Evolutionary conservation across 1,139 yeast species (phyloP), one percentile per base, ranked within the genome.

Genomic region (Sugiyamaella novakii): DNA sequence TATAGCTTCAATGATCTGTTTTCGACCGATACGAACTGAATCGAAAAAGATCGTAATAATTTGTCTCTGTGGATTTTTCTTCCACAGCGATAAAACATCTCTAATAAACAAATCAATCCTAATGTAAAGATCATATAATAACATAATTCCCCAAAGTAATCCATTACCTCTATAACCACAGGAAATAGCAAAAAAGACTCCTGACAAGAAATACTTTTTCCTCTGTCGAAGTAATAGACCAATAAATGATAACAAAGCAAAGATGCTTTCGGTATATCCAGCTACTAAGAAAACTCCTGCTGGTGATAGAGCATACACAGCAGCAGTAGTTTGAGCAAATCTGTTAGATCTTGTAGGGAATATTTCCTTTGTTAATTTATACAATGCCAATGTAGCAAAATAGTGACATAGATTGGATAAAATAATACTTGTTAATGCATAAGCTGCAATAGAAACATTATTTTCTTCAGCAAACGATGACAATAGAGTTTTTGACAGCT

Each of bases 281-380:
- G 83, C 78, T 0, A 85, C 75, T 46, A 88, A 71, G 59, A 89
- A 92, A 3, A 88, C 76, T 0, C 96, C 96, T 1, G 89, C 92
- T 2, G 96, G 92, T 14, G 87, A 80, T 12, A 84, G 54, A 0
- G 83, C 67, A 59, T 77, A 83, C 15, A 84, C 61, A 3, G 79
- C 53, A 2, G 84, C 70, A 4, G 77, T 48, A 54, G 65, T 59
- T 53, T 63, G 59, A 18, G 79, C 77, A 49, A 70, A 51, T 19
- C 42, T 38, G 61, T 56, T 50, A 39, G 51, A 43, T 42, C 51
- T 29, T 39, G 35, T 17, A 46, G 46, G 43, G 41, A 52, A 52
- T 3, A 56, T 38, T 22, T 43, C 48, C 29, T 17, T 37, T 14
- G 94, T 79, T 52, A 79, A 63, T 29, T 62, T 62, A 62, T 79